These are phyloP conservation scores for Thielaviopsis populi DNA, from an alignment of 2,329 filamentous ascomycete species.

Conservation along the genomic window DNA sequence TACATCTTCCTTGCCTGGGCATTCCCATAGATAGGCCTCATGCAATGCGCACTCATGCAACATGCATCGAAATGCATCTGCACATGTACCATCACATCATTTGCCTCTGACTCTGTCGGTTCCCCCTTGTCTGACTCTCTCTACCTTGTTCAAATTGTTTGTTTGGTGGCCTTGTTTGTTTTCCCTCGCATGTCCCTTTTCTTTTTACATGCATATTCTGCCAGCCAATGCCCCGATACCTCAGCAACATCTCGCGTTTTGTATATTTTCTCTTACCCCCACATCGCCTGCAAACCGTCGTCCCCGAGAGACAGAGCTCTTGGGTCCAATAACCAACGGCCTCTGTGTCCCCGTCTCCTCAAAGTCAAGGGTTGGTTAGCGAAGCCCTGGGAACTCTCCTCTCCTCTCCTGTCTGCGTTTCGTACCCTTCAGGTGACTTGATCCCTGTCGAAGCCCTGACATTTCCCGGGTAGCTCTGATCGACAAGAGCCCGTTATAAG, in stretches of 20 bases:
- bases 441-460: slow-evolving; percentile 1
- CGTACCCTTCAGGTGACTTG: neutral
- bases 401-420: neutral
- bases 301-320: neutral
- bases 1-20: neutral
- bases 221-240: neutral
- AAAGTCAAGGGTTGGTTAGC: neutral
- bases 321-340: neutral
- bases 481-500: neutral
- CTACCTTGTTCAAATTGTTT: neutral
- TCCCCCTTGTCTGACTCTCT: neutral
- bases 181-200: neutral
- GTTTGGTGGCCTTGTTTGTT: neutral
- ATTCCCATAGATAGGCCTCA: neutral
- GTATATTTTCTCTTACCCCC: too few species aligned
- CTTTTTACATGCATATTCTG: neutral
- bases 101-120: neutral
- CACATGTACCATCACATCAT: neutral
- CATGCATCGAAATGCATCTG: neutral
- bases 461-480: neutral
- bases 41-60: neutral
- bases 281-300: too few species aligned
- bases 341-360: neutral
- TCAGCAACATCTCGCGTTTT: too few species aligned
- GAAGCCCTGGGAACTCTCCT: neutral